phyloP scores from a whole-genome alignment of 768 basidiomycete species.

The Leccinum subgranulosum region DNA sequence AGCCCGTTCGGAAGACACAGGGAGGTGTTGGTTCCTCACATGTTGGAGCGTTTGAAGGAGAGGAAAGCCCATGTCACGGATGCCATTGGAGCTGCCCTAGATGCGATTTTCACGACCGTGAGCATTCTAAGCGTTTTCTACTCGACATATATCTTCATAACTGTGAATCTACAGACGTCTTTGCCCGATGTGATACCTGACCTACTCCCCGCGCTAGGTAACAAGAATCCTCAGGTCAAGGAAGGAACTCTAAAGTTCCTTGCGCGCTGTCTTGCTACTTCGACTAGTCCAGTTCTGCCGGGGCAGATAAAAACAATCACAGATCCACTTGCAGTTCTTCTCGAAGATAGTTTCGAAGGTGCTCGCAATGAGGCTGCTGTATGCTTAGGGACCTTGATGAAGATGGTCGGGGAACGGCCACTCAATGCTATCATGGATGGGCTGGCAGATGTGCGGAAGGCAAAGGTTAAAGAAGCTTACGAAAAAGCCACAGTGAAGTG shows the following conservation, averaged over 20 bases:
- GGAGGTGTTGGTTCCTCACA: slow-evolving; percentile 65
- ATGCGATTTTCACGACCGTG: slow-evolving; percentile 85
- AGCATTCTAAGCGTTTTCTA: slow-evolving; percentile 28
- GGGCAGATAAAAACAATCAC: slow-evolving; percentile 80
- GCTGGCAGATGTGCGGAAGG: slow-evolving; percentile 82
- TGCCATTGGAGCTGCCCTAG: slow-evolving; percentile 79
- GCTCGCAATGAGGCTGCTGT: slow-evolving; percentile 88
- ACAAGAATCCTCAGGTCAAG: slow-evolving; percentile 97
- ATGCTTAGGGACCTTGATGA: slow-evolving; percentile 88
- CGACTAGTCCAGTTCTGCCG: slow-evolving; percentile 65
- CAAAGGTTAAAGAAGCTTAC: slow-evolving; percentile 91
- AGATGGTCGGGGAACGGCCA: slow-evolving; percentile 92
- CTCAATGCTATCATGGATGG: slow-evolving; percentile 84
- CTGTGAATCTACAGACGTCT: slow-evolving; percentile 50
- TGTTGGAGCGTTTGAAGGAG: slow-evolving; percentile 92
- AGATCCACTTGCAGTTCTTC: slow-evolving; percentile 66
- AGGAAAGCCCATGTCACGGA: slow-evolving; percentile 90
- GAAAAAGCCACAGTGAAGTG: slow-evolving; percentile 92
- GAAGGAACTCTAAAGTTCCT: slow-evolving; percentile 90
- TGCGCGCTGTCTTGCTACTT: slow-evolving; percentile 69
- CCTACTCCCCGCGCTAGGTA: slow-evolving; percentile 68
- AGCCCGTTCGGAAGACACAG: slow-evolving; percentile 69
- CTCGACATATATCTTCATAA: slow-evolving; percentile 1
- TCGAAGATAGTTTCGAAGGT: slow-evolving; percentile 88
- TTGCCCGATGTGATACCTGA: slow-evolving; percentile 83